Base-by-base conservation (phyloP, 495 filamentous ascomycete species). In the Lineolata rhizophorae region DNA sequence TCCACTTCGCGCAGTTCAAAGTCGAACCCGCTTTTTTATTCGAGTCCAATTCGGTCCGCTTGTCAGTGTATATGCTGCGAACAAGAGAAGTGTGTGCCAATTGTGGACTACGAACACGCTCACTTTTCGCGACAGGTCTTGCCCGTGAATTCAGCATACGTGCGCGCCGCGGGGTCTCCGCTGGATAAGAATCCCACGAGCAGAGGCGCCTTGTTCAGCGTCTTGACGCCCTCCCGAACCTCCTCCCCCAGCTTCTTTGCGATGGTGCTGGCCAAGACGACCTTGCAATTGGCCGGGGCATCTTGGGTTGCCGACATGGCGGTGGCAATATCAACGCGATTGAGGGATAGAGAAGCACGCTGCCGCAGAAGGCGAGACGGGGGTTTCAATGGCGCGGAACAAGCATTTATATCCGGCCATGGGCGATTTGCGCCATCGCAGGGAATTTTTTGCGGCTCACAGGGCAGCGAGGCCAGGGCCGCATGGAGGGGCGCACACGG, bases 141-240 rank as follows among this genome's bases (percentile, higher is more conserved):
- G 48, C 74, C 71, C n/a, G 82, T 92, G 82, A 79, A 92, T 46
- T 92, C 76, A 35, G 87, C 87, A 50, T 97, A 97, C 60, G 87
- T 79, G 36, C 70, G 58, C 20, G 85, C 87, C 12, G 80, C 78
- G 24, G 83, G 83, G 55, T 97, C 87, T 38, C 67, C 60, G 49
- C 91, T 93, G 31, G 87, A 79, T 33, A 97, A 63, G 53, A 93
- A 92, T 18, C 85, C 87, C 12, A 85, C 77, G 16, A 97, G 60
- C 32, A 76, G 64, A 27, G 87, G 84, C 44, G 67, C 62, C 32
- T 56, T 19, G 49, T 70, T 60, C 30, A 92, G 56, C 29, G 66
- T 72, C 43, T 64, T 58, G 28, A 93, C 52, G 2, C 70, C 73
- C 17, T 74, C 63, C 29, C 60, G 56, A 27, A 93, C 79, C 54